Conservation (phyloP, 2,329 filamentous ascomycete genomes). For the Proliferodiscus dingleyae region DNA sequence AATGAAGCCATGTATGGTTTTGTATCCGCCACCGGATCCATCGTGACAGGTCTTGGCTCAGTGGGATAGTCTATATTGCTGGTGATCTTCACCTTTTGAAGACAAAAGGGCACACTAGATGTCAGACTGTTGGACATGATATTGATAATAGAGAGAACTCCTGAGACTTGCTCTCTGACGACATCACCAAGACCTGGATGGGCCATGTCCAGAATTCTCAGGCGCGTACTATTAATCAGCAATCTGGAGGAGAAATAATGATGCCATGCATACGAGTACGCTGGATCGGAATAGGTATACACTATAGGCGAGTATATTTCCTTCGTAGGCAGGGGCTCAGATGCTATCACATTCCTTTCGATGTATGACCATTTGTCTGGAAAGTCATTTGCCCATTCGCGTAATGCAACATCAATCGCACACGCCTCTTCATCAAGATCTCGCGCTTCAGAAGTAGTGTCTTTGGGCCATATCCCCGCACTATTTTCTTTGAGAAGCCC, state of each 20-base stretch:
- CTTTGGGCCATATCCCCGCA: no score
- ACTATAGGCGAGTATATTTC: slow-evolving; percentile 24
- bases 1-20: slow-evolving; percentile 15
- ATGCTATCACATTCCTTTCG: slow-evolving; percentile 10
- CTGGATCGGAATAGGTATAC: slow-evolving; percentile 22
- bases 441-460: background rate
- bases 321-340: slow-evolving; percentile 5
- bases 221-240: slow-evolving; percentile 22
- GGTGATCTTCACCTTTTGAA: background rate
- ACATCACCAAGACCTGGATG: background rate
- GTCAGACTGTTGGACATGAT: slow-evolving; percentile 1
- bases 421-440: slow-evolving; percentile 9
- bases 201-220: slow-evolving; percentile 17
- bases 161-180: background rate
- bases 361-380: slow-evolving; percentile 5
- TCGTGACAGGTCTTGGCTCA: background rate
- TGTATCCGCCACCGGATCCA: slow-evolving; percentile 11
- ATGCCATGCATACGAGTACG: slow-evolving; percentile 24
- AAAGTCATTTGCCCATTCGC: slow-evolving; percentile 9
- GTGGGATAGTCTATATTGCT: no score
- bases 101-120: slow-evolving; percentile 9
- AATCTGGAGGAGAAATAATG: slow-evolving; percentile 26
- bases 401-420: slow-evolving; percentile 7
- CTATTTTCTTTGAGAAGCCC: background rate
- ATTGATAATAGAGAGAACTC: background rate